These are phyloP conservation scores for Rhizopus stolonifer DNA, from an alignment of 371 early-diverging fungal species.

Conservation along the genomic window DNA sequence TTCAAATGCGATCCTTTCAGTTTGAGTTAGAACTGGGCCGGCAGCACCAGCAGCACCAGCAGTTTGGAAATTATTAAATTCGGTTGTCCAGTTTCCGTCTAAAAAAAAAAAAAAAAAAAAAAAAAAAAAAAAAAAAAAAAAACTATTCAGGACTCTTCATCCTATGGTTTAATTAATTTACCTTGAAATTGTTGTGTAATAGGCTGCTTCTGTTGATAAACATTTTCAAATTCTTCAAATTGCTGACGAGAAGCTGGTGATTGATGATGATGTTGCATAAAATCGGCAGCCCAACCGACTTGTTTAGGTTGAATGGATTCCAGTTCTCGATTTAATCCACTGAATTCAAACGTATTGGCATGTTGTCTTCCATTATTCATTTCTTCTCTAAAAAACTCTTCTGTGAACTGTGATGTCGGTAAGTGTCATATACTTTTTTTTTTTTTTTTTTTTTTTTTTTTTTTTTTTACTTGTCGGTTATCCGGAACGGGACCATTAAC, in stretches of 20 bases:
- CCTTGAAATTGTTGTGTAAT: slow-evolving; percentile 11
- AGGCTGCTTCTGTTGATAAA: slow-evolving; percentile 44
- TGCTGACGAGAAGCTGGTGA: slow-evolving; percentile 47
- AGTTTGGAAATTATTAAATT: slow-evolving; percentile 38
- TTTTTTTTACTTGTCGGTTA: slow-evolving; percentile 19
- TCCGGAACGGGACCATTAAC: slow-evolving; percentile 3
- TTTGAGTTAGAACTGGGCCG: slow-evolving; percentile 8
- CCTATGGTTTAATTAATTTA: slow-evolving; percentile 2
- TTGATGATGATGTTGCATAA: slow-evolving; percentile 60
- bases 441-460: too few species aligned
- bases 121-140: too few species aligned
- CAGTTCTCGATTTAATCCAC: slow-evolving; percentile 57
- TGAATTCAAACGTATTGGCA: slow-evolving; percentile 51
- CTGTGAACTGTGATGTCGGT: slow-evolving; percentile 28
- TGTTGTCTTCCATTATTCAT: slow-evolving; percentile 32
- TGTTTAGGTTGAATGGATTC: slow-evolving; percentile 41
- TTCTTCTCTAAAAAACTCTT: slow-evolving; percentile 51
- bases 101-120: neutral
- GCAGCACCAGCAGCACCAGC: too few species aligned
- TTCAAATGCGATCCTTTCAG: slow-evolving; percentile 59
- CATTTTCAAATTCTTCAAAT: slow-evolving; percentile 70
- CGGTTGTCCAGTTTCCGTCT: slow-evolving; percentile 43
- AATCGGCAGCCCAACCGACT: slow-evolving; percentile 69
- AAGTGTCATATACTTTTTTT: slow-evolving; percentile 2
- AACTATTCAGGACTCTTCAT: slow-evolving; percentile 19